Base-by-base conservation (phyloP, 2,329 filamentous ascomycete genomes). In the Rhynchosporium graminicola region DNA sequence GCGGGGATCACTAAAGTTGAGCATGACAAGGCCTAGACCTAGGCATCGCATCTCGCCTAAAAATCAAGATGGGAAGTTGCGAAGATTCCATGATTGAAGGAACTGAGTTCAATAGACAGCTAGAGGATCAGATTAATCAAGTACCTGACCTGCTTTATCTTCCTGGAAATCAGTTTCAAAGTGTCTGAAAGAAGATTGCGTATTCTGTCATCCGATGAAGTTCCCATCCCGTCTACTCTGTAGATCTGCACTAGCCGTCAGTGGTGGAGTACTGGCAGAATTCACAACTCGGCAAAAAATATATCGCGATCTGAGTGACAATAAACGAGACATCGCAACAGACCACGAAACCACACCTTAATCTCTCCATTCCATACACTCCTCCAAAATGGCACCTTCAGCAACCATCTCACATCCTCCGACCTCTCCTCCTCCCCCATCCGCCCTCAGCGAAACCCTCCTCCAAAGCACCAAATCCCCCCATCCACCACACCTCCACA, bases 401-500 rank as follows among this genome's bases (percentile, higher is more conserved):
- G 61, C 60, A 15, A 66, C 57, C 20, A 20, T 20, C 20, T 20
- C 20, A 20, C 20, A 28, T 36, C 42, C 33, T 5, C 33, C 38
- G 63, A 61, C 4, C 42, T 64, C 20, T 20, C 20, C 20, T 20
- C 69, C 69, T 20, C 59, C 64, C 1, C 29, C 43, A 20, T 73
- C 70, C 29, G 63, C 70, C 20, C 63, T 72, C 15, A 64, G 64
- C 62, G 64, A 65, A 38, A 47, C 72, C 72, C 72, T 67, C 70
- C 31, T 67, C 70, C 31, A 26, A 65, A 43, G 57, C 20, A 62
- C 67, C 68, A 55, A 63, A 59, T 20, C 59, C 60, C 55, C 66
- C 6, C 69, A 74, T 46, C 66, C 71, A 3, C 57, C 69, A n/a
- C 70, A 76, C 61, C 71, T 77, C 28, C 76, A 79, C 68, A 72